Evolutionary conservation across 164 flowering plant species (phyloP).

Genomic region (Liriodendron chinense): DNA sequence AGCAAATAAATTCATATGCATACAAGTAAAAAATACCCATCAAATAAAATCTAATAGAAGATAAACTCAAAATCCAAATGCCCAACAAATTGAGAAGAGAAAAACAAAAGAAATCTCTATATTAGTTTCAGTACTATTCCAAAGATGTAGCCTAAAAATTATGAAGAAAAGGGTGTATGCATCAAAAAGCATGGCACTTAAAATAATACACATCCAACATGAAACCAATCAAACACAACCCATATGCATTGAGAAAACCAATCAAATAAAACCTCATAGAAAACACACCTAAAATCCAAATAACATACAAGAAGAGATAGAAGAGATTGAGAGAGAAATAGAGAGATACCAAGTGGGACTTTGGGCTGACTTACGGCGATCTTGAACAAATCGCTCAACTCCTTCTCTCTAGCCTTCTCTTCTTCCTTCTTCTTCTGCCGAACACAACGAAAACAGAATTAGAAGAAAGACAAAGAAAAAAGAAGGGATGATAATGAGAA

Average conservation of each 20-base stretch:
- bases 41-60: neutral
- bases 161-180: no score
- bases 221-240: neutral
- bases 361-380: slow-evolving; percentile 93
- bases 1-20: neutral
- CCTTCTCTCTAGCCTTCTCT: slow-evolving; percentile 90
- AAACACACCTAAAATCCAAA: neutral
- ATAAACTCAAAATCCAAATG: neutral
- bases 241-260: neutral
- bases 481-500: neutral
- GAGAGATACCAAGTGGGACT: slow-evolving; percentile 75
- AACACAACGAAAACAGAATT: neutral
- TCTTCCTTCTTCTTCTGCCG: slow-evolving; percentile 97
- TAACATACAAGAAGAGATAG: neutral
- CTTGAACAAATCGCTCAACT: slow-evolving; percentile 86
- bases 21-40: neutral
- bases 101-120: neutral
- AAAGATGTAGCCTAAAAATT: no score
- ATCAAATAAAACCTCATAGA: neutral
- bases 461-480: neutral
- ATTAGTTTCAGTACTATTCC: no score
- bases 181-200: no score
- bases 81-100: neutral
- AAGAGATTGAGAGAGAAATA: neutral
- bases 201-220: no score